These are phyloP conservation scores for Aspergillus hancockii DNA, from an alignment of 495 filamentous ascomycete species.

Conservation along the genomic window DNA sequence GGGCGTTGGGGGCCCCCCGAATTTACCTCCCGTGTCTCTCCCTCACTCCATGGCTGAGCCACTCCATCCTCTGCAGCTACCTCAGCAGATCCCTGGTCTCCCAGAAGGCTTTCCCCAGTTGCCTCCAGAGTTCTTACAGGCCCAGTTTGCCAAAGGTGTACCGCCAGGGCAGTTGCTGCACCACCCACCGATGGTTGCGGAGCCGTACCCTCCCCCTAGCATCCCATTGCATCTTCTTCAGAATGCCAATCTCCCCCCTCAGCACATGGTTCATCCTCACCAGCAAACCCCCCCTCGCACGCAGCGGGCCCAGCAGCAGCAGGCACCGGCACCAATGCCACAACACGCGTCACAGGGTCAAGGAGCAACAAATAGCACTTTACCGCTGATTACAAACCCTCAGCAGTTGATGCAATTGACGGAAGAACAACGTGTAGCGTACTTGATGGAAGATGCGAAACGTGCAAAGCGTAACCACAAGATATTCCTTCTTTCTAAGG, in stretches of 20 bases:
- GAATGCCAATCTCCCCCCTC: conserved; percentile 40
- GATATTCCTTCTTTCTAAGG: conserved; percentile 88
- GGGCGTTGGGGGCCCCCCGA: conserved; percentile 35
- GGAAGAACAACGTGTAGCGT: conserved; percentile 76
- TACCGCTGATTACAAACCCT: conserved; percentile 64
- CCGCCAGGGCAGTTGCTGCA: conserved; percentile 51
- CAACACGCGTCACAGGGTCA: conserved; percentile 28
- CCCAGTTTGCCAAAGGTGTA: conserved; percentile 48
- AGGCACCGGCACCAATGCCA: conserved; percentile 22
- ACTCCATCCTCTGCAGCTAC: conserved; percentile 37
- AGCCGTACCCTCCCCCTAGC: conserved; percentile 45
- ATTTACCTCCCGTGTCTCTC: conserved; percentile 35
- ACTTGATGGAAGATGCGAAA: conserved; percentile 87
- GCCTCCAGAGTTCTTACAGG: conserved; percentile 52
- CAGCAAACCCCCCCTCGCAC: conserved; percentile 33
- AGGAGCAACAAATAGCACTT: conserved; percentile 26
- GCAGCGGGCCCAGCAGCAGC: conserved; percentile 47
- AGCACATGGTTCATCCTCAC: conserved; percentile 33
- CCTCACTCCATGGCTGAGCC: conserved; percentile 33
- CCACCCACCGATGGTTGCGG: conserved; percentile 46
- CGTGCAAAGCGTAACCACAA: conserved; percentile 98
- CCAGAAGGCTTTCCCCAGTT: conserved; percentile 43
- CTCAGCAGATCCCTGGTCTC: conserved; percentile 42
- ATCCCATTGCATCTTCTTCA: conserved; percentile 41
- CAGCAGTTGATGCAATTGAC: conserved; percentile 75